A percentile compares a stretch with the other conserved stretches of the same genome.
phyloP scores from a whole-genome alignment of 768 basidiomycete genomes.

The Candolleomyces eurysporus region DNA sequence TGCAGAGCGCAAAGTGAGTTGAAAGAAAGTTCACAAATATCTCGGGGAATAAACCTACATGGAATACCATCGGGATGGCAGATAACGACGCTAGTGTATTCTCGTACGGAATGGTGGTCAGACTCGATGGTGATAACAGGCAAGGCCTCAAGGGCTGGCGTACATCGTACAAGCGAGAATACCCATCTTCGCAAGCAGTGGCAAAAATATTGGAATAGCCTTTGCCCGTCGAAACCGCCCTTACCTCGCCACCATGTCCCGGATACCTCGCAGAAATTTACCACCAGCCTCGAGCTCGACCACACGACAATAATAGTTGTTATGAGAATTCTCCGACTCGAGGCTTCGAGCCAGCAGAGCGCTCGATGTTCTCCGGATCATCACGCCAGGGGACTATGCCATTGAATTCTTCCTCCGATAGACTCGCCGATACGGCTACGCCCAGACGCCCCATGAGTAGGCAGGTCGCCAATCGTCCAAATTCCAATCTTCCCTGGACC shows the following conservation, averaged over 20 bases:
- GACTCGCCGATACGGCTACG: conserved; percentile 17
- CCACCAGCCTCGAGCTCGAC: conserved; percentile 36
- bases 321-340: conserved; percentile 1
- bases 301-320: conserved; percentile 16
- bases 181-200: conserved; percentile 36
- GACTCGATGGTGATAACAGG: conserved; percentile 32
- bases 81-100: conserved; percentile 17
- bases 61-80: conserved; percentile 38
- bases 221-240: conserved; percentile 30
- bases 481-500: conserved; percentile 30
- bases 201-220: conserved; percentile 35
- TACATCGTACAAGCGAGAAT: conserved; percentile 37
- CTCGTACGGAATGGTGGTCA: background rate
- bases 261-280: conserved; percentile 28
- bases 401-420: conserved; percentile 4
- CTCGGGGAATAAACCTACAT: conserved; percentile 20
- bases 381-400: conserved; percentile 13
- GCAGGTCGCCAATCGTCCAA: conserved; percentile 34
- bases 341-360: conserved; percentile 21
- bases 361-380: conserved; percentile 27
- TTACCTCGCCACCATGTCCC: conserved; percentile 34
- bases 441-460: conserved; percentile 26
- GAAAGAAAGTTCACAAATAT: background rate
- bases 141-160: conserved; percentile 31
- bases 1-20: background rate